Evolutionary conservation across 805 yeast species (phyloP), one percentile per base, ranked within the genome.

Genomic region (Saccharomycopsis fermentans): DNA sequence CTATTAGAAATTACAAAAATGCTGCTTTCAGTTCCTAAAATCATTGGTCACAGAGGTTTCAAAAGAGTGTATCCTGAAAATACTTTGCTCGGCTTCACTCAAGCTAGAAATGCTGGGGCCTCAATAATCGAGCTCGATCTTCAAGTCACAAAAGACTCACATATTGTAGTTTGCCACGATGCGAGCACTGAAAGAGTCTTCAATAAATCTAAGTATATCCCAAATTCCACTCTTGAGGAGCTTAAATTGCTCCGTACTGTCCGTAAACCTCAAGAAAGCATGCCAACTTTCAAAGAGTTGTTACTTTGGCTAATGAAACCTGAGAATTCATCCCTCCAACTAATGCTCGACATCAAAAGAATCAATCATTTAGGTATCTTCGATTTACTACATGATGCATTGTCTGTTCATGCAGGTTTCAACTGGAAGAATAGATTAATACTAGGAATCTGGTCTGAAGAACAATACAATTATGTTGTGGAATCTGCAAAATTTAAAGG

Each of bases 311-410:
- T 68, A 54, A 74, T 36, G 67, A n/a, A 61, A 9, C 72, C 61
- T 73, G 90, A 89, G 69, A 90, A 90, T 9, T 83, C 77, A 12
- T 75, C 59, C 63, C 87, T 75, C 57, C 90, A 76, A 24, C 78
- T 65, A 11, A 87, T 66, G 11, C 95, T 96, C 70, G 90, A 90
- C 64, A 83, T 66, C 51, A 80, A 59, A 55, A 80, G 77, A 34
- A 77, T 61, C 24, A 62, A 72, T 12, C 74, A 76, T 52, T 82
- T 78, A 64, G 86, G 73, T n/a, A 79, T 74, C 16, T 65, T 63
- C 39, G 64, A 63, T 2, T 47, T 68, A 32, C 60, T 74, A 27
- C 61, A 71, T 40, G 55, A 54, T n/a, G 54, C 40, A 19, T 24
- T 24, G 35, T 37, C 32, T 6, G 35, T 27, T 3, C 34, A 24